A percentile compares a stretch with the other conserved stretches of the same genome.
These are phyloP conservation scores for Knoxia roxburghii DNA, from an alignment of 257 asterid species.

Conservation along the genomic window DNA sequence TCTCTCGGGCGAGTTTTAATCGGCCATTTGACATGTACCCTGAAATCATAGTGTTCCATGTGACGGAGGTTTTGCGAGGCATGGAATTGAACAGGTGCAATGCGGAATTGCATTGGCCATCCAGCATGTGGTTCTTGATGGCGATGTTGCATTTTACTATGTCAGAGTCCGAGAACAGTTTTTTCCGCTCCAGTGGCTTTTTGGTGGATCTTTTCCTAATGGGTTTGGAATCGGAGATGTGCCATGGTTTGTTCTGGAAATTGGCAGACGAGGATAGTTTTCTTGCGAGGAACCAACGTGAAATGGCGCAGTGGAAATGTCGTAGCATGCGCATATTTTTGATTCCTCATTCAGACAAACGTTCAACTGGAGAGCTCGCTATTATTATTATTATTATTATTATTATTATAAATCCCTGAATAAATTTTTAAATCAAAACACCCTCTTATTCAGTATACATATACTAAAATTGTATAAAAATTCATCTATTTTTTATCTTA, in stretches of 20 bases:
- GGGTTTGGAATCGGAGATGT: constrained; percentile 5
- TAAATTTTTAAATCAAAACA: no score
- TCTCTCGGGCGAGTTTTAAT: constrained; percentile 42
- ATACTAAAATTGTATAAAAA: no score
- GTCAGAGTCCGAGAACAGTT: constrained; percentile 34
- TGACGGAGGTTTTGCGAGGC: constrained; percentile 57
- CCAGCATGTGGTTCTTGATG: constrained; percentile 70
- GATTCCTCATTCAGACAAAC: neutral
- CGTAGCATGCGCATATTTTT: constrained; percentile 39
- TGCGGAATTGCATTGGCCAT: constrained; percentile 58
- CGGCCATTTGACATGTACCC: constrained; percentile 57
- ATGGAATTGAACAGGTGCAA: constrained; percentile 63
- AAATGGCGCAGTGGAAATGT: constrained; percentile 29
- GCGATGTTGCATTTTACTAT: constrained; percentile 64
- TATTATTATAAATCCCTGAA: no score
- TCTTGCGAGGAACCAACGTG: constrained; percentile 17
- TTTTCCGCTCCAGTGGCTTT: constrained; percentile 13
- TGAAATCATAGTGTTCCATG: constrained; percentile 78
- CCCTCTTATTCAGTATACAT: no score
- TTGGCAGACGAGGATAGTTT: constrained; percentile 6
- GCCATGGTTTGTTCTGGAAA: neutral
- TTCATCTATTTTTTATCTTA: no score
- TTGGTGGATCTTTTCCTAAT: neutral
- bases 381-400: no score
- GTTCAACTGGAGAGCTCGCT: constrained; percentile 1